Percentiles rank a stretch among this genome's conserved stretches.
Conservation (phyloP, 176 grass and related monocot genomes). For the Rhynchospora pubera region DNA sequence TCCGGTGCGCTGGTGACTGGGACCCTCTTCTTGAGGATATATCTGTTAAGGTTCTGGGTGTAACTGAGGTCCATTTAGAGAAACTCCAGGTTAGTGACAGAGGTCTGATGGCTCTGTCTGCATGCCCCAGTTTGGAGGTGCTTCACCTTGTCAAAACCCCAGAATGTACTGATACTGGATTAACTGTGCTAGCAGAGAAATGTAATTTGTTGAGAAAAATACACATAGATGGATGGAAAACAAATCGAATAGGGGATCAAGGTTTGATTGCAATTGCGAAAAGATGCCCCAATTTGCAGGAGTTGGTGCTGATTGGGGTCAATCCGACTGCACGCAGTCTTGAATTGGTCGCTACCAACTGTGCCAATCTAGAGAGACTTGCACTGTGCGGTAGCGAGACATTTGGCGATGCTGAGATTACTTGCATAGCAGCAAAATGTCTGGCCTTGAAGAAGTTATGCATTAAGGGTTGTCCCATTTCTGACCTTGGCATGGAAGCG, state of each 20-base stretch:
- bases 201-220: conserved; percentile 80
- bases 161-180: conserved; percentile 75
- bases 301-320: conserved; percentile 83
- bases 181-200: conserved; percentile 49
- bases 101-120: conserved; percentile 53
- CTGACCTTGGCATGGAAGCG: conserved; percentile 73
- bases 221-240: conserved; percentile 93
- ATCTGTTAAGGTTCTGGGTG: conserved; percentile 21
- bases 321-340: conserved; percentile 68
- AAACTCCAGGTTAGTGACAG: conserved; percentile 83
- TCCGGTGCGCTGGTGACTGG: conserved; percentile 88
- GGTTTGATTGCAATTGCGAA: conserved; percentile 63
- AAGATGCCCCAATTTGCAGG: conserved; percentile 59
- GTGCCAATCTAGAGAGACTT: conserved; percentile 67
- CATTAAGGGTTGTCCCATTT: conserved; percentile 92
- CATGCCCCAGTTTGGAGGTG: conserved; percentile 54
- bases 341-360: conserved; percentile 58
- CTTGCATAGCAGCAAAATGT: conserved; percentile 78
- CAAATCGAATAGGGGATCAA: conserved; percentile 62
- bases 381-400: conserved; percentile 83
- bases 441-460: conserved; percentile 82
- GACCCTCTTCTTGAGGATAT: conserved; percentile 58
- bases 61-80: conserved; percentile 87
- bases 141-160: conserved; percentile 87
- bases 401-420: conserved; percentile 75